Conservation (phyloP, 2,329 filamentous ascomycete genomes). For the Harringtonia lauricola region DNA sequence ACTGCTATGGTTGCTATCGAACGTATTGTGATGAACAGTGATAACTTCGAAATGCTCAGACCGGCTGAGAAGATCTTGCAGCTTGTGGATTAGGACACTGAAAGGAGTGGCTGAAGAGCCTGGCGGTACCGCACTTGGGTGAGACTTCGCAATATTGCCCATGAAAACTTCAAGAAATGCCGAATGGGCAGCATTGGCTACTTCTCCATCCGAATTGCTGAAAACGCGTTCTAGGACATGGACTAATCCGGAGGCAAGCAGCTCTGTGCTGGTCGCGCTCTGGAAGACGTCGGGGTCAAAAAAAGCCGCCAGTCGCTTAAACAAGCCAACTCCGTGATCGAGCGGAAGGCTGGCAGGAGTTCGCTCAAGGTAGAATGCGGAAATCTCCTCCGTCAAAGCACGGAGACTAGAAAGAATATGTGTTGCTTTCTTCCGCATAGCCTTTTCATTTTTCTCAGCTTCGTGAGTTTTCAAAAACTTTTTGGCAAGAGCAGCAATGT, state of each 20-base stretch:
- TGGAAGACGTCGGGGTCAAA: conserved; percentile 84
- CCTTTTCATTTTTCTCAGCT: conserved; percentile 57
- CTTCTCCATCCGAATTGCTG: conserved; percentile 52
- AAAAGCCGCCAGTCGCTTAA: conserved; percentile 65
- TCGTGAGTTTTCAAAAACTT: conserved; percentile 79
- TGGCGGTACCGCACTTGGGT: conserved; percentile 49
- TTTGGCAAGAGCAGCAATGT: conserved; percentile 67
- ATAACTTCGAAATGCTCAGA: conserved; percentile 97
- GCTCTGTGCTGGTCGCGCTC: conserved; percentile 89
- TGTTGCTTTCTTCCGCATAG: conserved; percentile 67
- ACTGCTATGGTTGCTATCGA: conserved; percentile 82
- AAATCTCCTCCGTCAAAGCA: conserved; percentile 59
- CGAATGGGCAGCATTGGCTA: conserved; percentile 59
- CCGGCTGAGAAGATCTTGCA: conserved; percentile 90
- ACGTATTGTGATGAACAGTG: conserved; percentile 85
- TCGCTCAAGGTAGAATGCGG: conserved; percentile 54
- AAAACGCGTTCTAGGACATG: conserved; percentile 74
- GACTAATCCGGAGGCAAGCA: conserved; percentile 84
- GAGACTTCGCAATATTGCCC: conserved; percentile 58
- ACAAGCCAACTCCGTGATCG: conserved; percentile 52
- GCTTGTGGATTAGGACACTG: conserved; percentile 81
- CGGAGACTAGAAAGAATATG: conserved; percentile 66
- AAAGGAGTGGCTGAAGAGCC: conserved; percentile 74
- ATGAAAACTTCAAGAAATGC: conserved; percentile 91
- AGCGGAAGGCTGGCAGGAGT: conserved; percentile 32